phyloP scores from a whole-genome alignment of 169 alveolate species.

The Babesia bovis region DNA sequence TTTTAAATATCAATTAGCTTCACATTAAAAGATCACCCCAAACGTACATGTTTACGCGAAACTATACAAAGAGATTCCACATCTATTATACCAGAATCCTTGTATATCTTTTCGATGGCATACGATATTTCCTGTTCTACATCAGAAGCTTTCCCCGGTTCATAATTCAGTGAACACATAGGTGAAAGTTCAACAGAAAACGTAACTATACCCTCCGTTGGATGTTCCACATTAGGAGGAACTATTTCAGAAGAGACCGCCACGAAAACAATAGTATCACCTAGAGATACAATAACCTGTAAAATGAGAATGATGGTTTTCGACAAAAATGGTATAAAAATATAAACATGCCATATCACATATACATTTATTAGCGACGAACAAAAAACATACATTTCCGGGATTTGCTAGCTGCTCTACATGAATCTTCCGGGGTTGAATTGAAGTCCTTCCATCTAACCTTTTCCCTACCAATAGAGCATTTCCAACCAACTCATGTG shows the following conservation, averaged over 20 bases:
- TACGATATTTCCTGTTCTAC: constrained; percentile 19
- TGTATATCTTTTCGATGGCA: constrained; percentile 53
- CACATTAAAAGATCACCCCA: too few relatives aligned
- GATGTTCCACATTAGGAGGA: constrained; percentile 59
- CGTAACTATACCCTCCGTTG: constrained; percentile 59
- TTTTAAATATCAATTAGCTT: too few relatives aligned
- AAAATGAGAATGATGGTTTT: not conserved
- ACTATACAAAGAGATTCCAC: constrained; percentile 66
- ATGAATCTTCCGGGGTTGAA: constrained; percentile 2
- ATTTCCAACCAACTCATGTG: constrained; percentile 16
- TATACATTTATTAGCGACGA: too few relatives aligned
- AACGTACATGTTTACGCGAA: constrained; percentile 59
- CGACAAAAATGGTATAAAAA: not conserved
- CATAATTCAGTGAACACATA: constrained; percentile 36
- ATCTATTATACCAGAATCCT: constrained; percentile 66
- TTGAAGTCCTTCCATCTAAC: constrained; percentile 52
- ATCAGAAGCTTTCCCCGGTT: constrained; percentile 57
- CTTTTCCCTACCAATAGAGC: constrained; percentile 29
- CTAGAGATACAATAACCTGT: constrained; percentile 64
- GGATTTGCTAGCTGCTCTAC: constrained; percentile 17
- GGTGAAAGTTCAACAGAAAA: constrained; percentile 53
- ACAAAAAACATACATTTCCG: constrained; percentile 22
- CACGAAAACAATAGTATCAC: constrained; percentile 57
- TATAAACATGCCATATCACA: too few relatives aligned
- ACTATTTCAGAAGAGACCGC: constrained; percentile 56